Evolutionary conservation across 2,329 filamentous ascomycete species (phyloP).

Genomic region (Venturia pyrina): DNA sequence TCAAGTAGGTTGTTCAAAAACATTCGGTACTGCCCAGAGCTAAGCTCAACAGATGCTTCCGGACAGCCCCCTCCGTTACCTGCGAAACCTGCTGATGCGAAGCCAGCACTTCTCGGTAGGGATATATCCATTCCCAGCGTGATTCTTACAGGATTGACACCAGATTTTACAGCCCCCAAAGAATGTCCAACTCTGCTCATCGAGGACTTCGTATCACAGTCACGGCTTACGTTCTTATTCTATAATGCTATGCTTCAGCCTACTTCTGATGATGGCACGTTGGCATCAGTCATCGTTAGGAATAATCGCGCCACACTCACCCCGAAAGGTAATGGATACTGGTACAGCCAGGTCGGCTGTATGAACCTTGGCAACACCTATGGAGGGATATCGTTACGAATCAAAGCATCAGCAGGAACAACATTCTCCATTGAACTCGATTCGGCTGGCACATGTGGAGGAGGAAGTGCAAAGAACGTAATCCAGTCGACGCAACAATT

Average conservation of each 20-base stretch:
- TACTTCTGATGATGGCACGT: conserved; percentile 47
- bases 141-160: neutral
- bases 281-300: conserved; percentile 45
- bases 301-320: conserved; percentile 44
- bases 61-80: too few relatives aligned
- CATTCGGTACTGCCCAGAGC: too few relatives aligned
- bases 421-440: conserved; percentile 43
- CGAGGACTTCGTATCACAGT: conserved; percentile 54
- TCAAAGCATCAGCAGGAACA: conserved; percentile 43
- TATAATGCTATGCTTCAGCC: conserved; percentile 50
- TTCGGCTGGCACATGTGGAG: conserved; percentile 26
- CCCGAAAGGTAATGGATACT: conserved; percentile 44
- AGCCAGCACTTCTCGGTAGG: too few relatives aligned
- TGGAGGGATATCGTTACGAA: conserved; percentile 46
- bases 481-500: conserved; percentile 15
- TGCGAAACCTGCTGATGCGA: too few relatives aligned
- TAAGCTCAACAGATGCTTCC: too few relatives aligned
- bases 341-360: conserved; percentile 49
- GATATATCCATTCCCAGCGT: neutral
- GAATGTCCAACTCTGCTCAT: conserved; percentile 30
- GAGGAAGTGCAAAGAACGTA: conserved; percentile 22
- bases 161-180: neutral
- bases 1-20: too few relatives aligned
- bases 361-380: conserved; percentile 40
- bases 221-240: conserved; percentile 49